Evolutionary conservation across 192 early-diverging fungal species (phyloP).

Genomic region (Lunasporangiospora selenospora): DNA sequence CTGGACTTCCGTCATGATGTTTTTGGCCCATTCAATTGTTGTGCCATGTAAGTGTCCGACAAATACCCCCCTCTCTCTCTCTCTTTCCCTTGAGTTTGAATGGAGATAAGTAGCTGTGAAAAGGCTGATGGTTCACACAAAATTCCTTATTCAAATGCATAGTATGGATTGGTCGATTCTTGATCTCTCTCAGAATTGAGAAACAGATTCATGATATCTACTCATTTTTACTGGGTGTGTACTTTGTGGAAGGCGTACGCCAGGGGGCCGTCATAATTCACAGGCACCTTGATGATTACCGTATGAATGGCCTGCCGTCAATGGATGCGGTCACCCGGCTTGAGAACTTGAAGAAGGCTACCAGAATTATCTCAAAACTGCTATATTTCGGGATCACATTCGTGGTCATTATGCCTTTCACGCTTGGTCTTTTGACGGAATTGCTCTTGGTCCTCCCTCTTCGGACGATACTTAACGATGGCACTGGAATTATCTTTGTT

Average conservation of each 20-base stretch:
- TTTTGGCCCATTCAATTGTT: slow-evolving; percentile 55
- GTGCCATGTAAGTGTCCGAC: slow-evolving; percentile 54
- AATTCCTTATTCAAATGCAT: neutral
- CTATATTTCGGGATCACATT: slow-evolving; percentile 61
- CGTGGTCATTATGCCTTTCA: slow-evolving; percentile 70
- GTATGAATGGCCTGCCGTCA: slow-evolving; percentile 15
- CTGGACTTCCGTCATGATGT: slow-evolving; percentile 56
- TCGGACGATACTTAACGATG: slow-evolving; percentile 42
- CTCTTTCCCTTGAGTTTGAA: too few relatives aligned
- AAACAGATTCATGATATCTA: slow-evolving; percentile 80
- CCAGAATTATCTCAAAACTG: slow-evolving; percentile 42
- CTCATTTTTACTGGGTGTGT: slow-evolving; percentile 72
- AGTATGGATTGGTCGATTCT: slow-evolving; percentile 67
- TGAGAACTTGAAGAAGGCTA: slow-evolving; percentile 13
- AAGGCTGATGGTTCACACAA: too few relatives aligned
- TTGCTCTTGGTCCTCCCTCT: slow-evolving; percentile 75
- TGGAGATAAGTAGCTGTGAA: too few relatives aligned
- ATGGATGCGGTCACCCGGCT: slow-evolving; percentile 26
- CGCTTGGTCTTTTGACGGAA: slow-evolving; percentile 74
- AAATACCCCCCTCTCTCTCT: too few relatives aligned
- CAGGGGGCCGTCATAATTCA: too few relatives aligned
- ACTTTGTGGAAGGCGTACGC: slow-evolving; percentile 53
- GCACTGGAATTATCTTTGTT: slow-evolving; percentile 32
- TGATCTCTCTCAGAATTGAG: slow-evolving; percentile 54
- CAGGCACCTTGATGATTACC: too few relatives aligned